A percentile compares a stretch with the other conserved stretches of the same genome.
Conservation (phyloP, 2,329 filamentous ascomycete species). For the Massarina eburnea region DNA sequence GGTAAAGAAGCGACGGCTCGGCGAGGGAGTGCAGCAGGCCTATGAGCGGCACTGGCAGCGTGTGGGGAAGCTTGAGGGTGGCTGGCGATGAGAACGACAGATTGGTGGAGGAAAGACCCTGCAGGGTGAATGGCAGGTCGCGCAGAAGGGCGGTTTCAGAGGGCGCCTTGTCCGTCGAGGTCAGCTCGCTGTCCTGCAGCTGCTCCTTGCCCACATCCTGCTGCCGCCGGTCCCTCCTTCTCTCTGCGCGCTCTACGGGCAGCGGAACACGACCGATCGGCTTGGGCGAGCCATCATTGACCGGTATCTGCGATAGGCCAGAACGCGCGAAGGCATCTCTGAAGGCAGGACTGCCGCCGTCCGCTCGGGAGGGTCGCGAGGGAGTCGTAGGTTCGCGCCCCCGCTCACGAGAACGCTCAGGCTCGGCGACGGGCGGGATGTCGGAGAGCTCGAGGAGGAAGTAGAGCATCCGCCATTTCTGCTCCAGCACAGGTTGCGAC, state of each 20-base stretch:
- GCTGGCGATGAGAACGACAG: conserved; percentile 72
- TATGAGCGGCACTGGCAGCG: conserved; percentile 79
- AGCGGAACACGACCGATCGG: conserved; percentile 15
- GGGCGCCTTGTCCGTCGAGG: conserved; percentile 25
- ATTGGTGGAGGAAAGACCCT: conserved; percentile 86
- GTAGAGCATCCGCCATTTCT: conserved; percentile 97
- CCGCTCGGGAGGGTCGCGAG: conserved; percentile 23
- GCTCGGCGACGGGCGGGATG: conserved; percentile 32
- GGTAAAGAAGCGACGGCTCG: conserved; percentile 91
- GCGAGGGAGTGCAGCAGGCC: conserved; percentile 86
- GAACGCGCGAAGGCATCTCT: conserved; percentile 53
- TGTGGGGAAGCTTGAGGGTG: conserved; percentile 73
- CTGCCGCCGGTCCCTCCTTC: conserved; percentile 29
- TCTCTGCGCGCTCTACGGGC: conserved; percentile 25
- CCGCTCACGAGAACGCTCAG: conserved; percentile 16
- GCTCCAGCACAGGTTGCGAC: conserved; percentile 85
- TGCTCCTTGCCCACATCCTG: conserved; percentile 29
- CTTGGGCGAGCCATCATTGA: conserved; percentile 35
- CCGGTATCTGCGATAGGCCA: conserved; percentile 46
- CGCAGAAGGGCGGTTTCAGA: conserved; percentile 52
- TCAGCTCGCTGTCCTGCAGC: conserved; percentile 11
- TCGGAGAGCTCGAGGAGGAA: conserved; percentile 83
- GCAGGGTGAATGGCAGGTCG: conserved; percentile 88
- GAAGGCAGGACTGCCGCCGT: conserved; percentile 37
- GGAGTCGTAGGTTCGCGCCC: conserved; percentile 30